phyloP scores from a whole-genome alignment of 331 rosid genomes.

The Dryas integrifolia region DNA sequence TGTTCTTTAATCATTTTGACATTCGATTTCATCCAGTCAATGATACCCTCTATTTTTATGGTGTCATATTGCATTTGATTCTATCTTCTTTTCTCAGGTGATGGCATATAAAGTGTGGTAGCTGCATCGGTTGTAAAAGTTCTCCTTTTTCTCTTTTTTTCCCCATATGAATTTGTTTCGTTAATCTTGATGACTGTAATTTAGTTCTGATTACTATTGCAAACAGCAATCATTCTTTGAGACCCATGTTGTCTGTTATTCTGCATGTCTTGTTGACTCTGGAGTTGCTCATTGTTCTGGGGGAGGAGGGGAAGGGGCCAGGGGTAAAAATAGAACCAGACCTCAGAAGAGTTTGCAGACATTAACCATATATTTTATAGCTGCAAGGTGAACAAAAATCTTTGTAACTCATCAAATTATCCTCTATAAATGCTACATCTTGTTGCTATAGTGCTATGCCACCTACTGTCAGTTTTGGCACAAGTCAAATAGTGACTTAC shows the following conservation, averaged over 20 bases:
- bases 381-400: neutral
- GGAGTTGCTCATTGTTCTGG: too few species aligned
- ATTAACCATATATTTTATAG: neutral
- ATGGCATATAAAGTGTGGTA: neutral
- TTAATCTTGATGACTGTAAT: neutral
- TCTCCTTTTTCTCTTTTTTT: neutral
- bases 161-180: too few species aligned
- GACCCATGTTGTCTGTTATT: too few species aligned
- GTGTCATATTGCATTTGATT: neutral
- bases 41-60: neutral
- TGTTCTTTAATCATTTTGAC: neutral
- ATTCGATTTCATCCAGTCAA: neutral
- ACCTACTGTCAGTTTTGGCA: neutral
- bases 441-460: too few species aligned
- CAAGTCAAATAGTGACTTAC: neutral
- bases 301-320: too few species aligned
- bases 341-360: neutral
- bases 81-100: neutral
- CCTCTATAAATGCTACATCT: too few species aligned
- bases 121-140: conserved; percentile 2
- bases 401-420: too few species aligned
- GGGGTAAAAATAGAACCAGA: too few species aligned
- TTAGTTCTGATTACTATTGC: too few species aligned
- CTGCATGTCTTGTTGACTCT: too few species aligned
- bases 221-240: too few species aligned